Base-by-base conservation (phyloP, 306 rosid genomes). In the Malus fusca region DNA sequence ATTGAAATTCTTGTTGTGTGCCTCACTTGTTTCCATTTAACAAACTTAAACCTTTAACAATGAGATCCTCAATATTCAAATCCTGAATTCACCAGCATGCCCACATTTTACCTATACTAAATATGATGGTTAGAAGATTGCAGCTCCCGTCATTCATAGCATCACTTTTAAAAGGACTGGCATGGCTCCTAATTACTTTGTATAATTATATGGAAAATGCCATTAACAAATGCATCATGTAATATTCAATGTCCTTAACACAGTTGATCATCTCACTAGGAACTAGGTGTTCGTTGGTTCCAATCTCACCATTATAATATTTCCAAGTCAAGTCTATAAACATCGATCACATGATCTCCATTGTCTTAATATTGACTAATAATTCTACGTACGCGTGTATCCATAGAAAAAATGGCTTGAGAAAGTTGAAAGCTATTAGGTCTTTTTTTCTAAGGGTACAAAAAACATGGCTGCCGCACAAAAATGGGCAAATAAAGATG, bases 401-500 rank as follows among this genome's bases (percentile, higher is more conserved):
- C 4, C n/a, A 52, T 52, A 19, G 48, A 52, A 72, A 69, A 19
- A 33, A 4, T 31, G 59, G 23, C 23, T 63, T 3, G 55, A 21
- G 33, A 53, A 52, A 71, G 31, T 31, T 53, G 37, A 78, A 51
- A 51, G 44, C 55, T 18, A 17, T 17, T 51, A 5, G 55, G 21
- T 51, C 55, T 15, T 51, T 9, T 17, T 25, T 56, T 66, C 43
- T 22, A 72, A 65, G 33, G 52, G 72, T 66, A 61, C 30, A 21
- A 28, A 60, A 65, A 65, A 35, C 59, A 59, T 25, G 80, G 75
- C 69, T 68, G 83, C 79, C 58, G 48, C 48, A 63, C 31, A 62
- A 46, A 77, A 82, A 74, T 53, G 53, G 79, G 74, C 87, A 74
- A 67, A 65, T 21, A 31, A 70, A 74, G 74, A 22, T 26, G 48